Evolutionary conservation across 2,329 filamentous ascomycete species (phyloP).

Genomic region (Pseudogymnoascus sp.): DNA sequence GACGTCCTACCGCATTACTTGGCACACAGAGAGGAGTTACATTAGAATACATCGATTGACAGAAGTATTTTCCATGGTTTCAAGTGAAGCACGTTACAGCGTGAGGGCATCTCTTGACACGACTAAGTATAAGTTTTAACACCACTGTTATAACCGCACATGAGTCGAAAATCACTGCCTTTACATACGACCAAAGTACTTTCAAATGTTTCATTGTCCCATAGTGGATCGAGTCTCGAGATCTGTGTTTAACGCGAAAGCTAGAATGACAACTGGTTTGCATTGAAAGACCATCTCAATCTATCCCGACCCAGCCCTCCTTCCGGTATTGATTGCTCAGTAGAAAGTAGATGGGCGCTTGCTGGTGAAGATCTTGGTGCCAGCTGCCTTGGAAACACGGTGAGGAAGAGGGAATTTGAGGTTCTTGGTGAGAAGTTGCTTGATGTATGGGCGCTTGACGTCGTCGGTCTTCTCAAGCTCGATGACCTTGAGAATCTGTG

Average conservation of each 20-base stretch:
- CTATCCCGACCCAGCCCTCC: slow-evolving; percentile 18
- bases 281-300: slow-evolving; percentile 25
- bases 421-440: slow-evolving; percentile 90
- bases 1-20: not conserved
- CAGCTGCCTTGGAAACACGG: slow-evolving; percentile 74
- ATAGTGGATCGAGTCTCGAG: slow-evolving; percentile 8
- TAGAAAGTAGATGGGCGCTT: slow-evolving; percentile 96
- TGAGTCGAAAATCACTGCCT: not conserved
- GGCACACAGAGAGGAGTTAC: not conserved
- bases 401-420: slow-evolving; percentile 99
- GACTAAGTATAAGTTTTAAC: not conserved
- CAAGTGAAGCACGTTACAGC: not conserved
- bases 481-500: slow-evolving; percentile 92
- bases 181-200: not conserved
- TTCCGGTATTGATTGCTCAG: slow-evolving; percentile 49
- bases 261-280: slow-evolving; percentile 28
- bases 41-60: not conserved
- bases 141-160: not conserved
- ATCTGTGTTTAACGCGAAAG: slow-evolving; percentile 14
- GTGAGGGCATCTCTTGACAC: not conserved
- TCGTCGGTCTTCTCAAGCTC: slow-evolving; percentile 92
- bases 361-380: slow-evolving; percentile 87
- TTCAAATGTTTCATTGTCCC: slow-evolving; percentile 8
- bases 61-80: not conserved
- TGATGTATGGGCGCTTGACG: slow-evolving; percentile 98